Conservation (phyloP, 2,329 filamentous ascomycete species). For the Apiospora aurea region DNA sequence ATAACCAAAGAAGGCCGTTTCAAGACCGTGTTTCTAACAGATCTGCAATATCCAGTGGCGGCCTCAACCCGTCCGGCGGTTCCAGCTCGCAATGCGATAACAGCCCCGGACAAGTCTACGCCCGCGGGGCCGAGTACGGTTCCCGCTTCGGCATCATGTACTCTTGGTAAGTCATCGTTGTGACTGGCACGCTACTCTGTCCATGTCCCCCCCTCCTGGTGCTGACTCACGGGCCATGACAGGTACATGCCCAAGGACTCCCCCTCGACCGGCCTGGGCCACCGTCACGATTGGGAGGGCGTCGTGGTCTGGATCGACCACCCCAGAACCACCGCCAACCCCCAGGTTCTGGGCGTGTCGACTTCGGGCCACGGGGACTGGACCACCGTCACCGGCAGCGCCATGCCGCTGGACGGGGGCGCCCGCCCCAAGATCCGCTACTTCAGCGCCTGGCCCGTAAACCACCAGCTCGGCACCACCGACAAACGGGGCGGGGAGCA, state of each 20-base stretch:
- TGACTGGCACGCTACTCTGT: background rate
- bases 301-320: slow-evolving; percentile 44
- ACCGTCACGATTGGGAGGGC: slow-evolving; percentile 48
- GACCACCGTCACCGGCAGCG: slow-evolving; percentile 33
- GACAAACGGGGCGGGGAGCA: slow-evolving; percentile 44
- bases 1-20: slow-evolving; percentile 19
- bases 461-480: slow-evolving; percentile 48
- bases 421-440: slow-evolving; percentile 42
- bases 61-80: slow-evolving; percentile 38
- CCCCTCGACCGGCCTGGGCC: slow-evolving; percentile 43
- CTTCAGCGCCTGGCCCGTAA: slow-evolving; percentile 39
- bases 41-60: slow-evolving; percentile 33
- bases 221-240: background rate
- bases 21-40: slow-evolving; percentile 21
- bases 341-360: slow-evolving; percentile 41
- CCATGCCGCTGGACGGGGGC: slow-evolving; percentile 37
- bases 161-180: slow-evolving; percentile 35
- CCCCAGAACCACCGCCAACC: slow-evolving; percentile 31
- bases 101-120: slow-evolving; percentile 45
- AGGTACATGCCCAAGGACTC: slow-evolving; percentile 52
- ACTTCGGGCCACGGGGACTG: slow-evolving; percentile 44
- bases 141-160: slow-evolving; percentile 44
- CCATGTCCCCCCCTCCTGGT: no score
- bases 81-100: slow-evolving; percentile 38
- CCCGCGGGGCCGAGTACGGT: slow-evolving; percentile 37